Evolutionary conservation across 1,284 basidiomycete species (phyloP), one percentile per base, ranked within the genome.

Genomic region (Puccinia triticina): DNA sequence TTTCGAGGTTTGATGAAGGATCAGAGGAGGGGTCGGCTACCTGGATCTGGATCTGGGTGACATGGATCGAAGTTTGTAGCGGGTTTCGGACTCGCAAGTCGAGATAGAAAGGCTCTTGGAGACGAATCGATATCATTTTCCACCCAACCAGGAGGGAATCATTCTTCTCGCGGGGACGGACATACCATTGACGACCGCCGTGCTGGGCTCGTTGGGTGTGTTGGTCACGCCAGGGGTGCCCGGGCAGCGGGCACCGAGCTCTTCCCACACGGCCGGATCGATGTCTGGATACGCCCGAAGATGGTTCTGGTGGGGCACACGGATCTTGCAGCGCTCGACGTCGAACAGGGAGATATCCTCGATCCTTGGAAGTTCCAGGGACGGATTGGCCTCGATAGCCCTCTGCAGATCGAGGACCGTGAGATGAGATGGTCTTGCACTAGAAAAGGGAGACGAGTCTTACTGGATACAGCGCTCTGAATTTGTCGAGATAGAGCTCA

Each of bases 11-110:
- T 0, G 37, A 37, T 29, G 40, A 43, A 37, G 48, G 12, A 40
- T 46, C 78, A 29, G 37, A 37, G 3, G 40, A 64, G 48, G 57
- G 29, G 29, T 23, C 40, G n/a, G 29, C 23, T 34, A 76, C 32
- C 37, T 40, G n/a, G 55, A 76, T 40, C n/a, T 67, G 7, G 78
- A 80, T 59, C 48, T 80, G 46, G 18, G 78, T 73, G 4, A 80
- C 55, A 55, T 80, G 61, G n/a, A 80, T 59, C 26, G 40, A 23
- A 12, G 78, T 64, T 46, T 50, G 32, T 40, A 80, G 32, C 29
- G 78, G 78, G 29, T 82, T 82, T 89, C 12, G 93, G 85, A 2
- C 88, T 85, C 84, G 92, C 91, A 0, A 92, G 88, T 72, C 91
- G 89, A 2, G 92, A 87, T 78, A 89, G 88, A 53, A 89, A 86